Evolutionary conservation across 106 monocot species (phyloP), one percentile per base, ranked within the genome.

Genomic region (Narthecium ossifragum): DNA sequence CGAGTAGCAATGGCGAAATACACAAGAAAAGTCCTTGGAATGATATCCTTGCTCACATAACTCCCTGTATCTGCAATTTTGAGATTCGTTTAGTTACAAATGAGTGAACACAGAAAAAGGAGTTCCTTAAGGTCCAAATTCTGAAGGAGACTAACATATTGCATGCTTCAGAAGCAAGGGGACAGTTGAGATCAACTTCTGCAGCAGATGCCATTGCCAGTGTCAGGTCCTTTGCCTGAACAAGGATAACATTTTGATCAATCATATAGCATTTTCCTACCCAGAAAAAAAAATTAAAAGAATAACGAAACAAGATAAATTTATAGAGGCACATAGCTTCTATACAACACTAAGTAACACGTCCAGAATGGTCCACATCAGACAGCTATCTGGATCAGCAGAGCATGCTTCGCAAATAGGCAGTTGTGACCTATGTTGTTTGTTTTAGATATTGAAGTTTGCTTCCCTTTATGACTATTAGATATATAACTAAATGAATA

Each of bases 191-290:
- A 26, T 75, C 69, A 33, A 76, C 63, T 45, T 70, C 87, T 38
- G 68, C 60, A 26, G 84, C 78, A 14, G 91, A 87, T 53, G 80
- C 38, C 31, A 66, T 59, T 30, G 90, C 90, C 52, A 98, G 74
- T 25, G 46, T 61, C 68, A 98, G 72, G 50, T 98, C 98, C 70
- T 98, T 98, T 12, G 91, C 75, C 98, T 98, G 73, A 55, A 72
- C 2, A 26, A 9, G 40, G 34, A 12, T 31, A 18, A 46, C 24
- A n/a, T n/a, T n/a, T n/a, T n/a, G n/a, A 12, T 31, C 50, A 50
- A 21, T 50, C n/a, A 23, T 23, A 11, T 51, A 38, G 18, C 14
- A 57, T n/a, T 8, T 13, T 36, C 10, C 36, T 10, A n/a, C n/a
- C n/a, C n/a, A n/a, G n/a, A n/a, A n/a, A n/a, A 36, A 36, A 36